Evolutionary conservation across 495 filamentous ascomycete genomes (phyloP), one percentile per base, ranked within the genome.

Genomic region (Clohesyomyces aquaticus): DNA sequence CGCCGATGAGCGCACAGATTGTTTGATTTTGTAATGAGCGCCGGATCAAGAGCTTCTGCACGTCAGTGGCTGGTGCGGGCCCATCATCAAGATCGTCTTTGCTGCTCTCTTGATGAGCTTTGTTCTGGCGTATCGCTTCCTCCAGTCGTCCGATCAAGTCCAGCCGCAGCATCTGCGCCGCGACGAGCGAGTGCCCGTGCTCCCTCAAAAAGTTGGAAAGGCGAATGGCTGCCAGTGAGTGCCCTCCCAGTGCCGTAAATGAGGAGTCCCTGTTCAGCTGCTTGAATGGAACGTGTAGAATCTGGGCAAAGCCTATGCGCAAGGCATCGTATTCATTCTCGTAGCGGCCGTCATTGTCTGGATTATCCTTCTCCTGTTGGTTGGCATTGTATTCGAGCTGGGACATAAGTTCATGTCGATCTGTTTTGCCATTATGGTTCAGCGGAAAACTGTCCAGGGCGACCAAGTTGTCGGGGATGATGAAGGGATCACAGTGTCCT

Each of bases 391-490:
- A 47, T 47, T 23, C 43, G 16, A 38, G 43, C 21, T 47, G 43
- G 43, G 21, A 23, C 43, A 18, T 47, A 23, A 53, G 49, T 28
- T 25, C 23, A 16, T 53, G 11, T 53, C 21, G 21, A 52, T 61
- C 58, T 14, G 50, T 46, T 42, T 61, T 61, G 12, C 58, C 48
- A 42, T 52, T 61, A 3, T 26, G 28, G 11, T 48, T 61, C 27
- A 61, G 22, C 25, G 58, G 58, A n/a, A 61, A 32, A 26, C 26
- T 29, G 21, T 19, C 12, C 18, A 61, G 22, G 4, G 48, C 58
- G n/a, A 28, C 23, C 23, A 61, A 51, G 25, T 52, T 21, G 29
- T 61, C 58, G 19, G 58, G 58, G 18, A 61, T 46, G 22, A 51
- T 27, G 25, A 61, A 61, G 18, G 45, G n/a, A 28, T 61, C 58